phyloP scores from a whole-genome alignment of 371 early-diverging fungal genomes.

The Mortierella sp. region DNA sequence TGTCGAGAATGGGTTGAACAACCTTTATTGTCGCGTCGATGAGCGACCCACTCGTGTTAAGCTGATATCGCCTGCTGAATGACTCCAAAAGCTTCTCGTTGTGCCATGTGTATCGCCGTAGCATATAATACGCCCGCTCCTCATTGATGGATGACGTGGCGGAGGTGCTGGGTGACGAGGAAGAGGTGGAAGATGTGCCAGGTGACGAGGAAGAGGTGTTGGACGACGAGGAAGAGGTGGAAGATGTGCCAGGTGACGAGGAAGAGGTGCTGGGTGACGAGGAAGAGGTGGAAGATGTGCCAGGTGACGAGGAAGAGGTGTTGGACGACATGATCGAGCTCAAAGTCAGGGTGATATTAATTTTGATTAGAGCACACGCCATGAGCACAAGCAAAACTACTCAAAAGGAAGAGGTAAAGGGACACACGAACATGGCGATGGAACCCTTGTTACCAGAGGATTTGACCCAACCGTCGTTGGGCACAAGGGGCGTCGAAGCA shows the following conservation, averaged over 20 bases:
- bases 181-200: neutral
- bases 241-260: too few relatives aligned
- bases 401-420: neutral
- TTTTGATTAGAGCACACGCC: neutral
- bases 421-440: neutral
- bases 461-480: conserved; percentile 39
- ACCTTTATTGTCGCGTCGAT: conserved; percentile 17
- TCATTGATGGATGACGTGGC: conserved; percentile 6
- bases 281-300: neutral
- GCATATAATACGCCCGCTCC: conserved; percentile 11
- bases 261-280: neutral
- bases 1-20: conserved; percentile 12
- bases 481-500: conserved; percentile 30
- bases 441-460: conserved; percentile 25
- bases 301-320: neutral
- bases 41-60: conserved; percentile 6
- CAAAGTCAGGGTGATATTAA: neutral
- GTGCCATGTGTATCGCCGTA: neutral
- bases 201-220: neutral
- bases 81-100: conserved; percentile 12
- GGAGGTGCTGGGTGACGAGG: neutral
- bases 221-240: neutral
- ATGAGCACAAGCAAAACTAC: neutral
- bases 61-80: conserved; percentile 6
- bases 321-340: neutral